Percentiles rank a stretch among this genome's conserved stretches.
These are phyloP conservation scores for Aristolochia californica DNA, from an alignment of 164 flowering plant genomes.

Conservation along the genomic window DNA sequence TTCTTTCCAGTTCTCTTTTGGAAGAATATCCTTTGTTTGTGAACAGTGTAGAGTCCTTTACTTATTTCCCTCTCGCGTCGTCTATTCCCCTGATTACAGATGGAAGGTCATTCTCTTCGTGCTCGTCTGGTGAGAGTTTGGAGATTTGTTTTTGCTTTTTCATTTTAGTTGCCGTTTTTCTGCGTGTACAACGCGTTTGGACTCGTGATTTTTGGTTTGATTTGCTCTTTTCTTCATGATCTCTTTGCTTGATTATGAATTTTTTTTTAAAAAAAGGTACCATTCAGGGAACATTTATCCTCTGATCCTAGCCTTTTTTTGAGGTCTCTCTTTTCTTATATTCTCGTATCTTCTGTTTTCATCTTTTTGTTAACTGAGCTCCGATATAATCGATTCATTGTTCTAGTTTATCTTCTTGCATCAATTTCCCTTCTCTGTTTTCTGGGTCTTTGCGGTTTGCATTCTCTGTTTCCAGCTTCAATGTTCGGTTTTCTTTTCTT, in stretches of 20 bases:
- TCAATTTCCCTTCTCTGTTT: background rate
- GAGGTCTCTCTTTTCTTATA: background rate
- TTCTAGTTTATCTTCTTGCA: background rate
- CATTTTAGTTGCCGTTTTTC: no score
- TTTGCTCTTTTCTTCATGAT: no score
- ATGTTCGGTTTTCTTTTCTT: constrained; percentile 1
- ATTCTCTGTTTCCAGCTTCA: background rate
- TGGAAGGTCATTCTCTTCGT: background rate
- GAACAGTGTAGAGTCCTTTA: background rate
- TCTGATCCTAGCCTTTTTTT: no score
- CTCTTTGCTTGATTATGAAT: no score
- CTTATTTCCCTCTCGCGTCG: background rate
- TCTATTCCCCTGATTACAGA: background rate
- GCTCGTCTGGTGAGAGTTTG: no score
- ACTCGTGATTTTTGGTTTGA: no score
- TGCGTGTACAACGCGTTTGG: no score
- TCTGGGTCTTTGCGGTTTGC: no score
- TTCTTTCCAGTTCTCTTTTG: constrained; percentile 5
- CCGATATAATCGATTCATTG: background rate
- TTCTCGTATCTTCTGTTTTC: no score
- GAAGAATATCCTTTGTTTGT: constrained; percentile 10
- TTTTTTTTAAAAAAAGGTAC: background rate
- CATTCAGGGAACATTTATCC: no score
- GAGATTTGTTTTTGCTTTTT: no score
- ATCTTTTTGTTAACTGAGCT: no score